phyloP scores from a whole-genome alignment of 768 basidiomycete genomes.

The Dictyophora rubrovolvata region DNA sequence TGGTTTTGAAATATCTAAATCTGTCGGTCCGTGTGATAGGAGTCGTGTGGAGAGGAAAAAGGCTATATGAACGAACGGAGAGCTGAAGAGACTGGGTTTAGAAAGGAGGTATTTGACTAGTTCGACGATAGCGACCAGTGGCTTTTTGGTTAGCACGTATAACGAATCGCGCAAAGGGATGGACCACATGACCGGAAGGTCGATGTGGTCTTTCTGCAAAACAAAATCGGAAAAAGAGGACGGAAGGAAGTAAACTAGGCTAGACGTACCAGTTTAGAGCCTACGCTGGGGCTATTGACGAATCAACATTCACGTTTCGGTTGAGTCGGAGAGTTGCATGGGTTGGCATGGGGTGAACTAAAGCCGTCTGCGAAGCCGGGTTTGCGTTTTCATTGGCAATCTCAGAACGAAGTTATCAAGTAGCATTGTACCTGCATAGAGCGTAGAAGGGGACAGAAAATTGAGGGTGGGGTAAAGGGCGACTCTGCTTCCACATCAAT shows the following conservation, averaged over 20 bases:
- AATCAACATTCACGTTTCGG: too few species aligned
- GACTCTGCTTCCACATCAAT: too few species aligned
- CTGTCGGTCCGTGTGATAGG: too few species aligned
- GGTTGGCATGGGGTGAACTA: too few species aligned
- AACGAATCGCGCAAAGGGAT: conserved; percentile 25
- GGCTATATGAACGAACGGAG: conserved; percentile 22
- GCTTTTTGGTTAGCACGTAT: conserved; percentile 17
- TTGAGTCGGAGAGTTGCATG: too few species aligned
- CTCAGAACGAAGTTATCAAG: too few species aligned
- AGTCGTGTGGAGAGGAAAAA: conserved; percentile 18
- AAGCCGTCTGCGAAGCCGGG: too few species aligned
- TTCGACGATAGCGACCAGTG: conserved; percentile 21
- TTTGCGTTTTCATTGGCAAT: too few species aligned
- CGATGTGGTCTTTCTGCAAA: conserved; percentile 29
- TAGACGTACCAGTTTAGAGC: conserved; percentile 23
- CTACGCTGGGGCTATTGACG: conserved; percentile 31
- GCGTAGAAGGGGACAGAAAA: too few species aligned
- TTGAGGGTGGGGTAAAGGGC: too few species aligned
- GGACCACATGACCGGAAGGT: conserved; percentile 25
- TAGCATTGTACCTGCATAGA: too few species aligned
- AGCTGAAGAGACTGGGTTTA: conserved; percentile 24
- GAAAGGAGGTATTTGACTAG: conserved; percentile 24
- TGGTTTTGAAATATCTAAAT: conserved; percentile 1
- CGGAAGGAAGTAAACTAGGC: background rate
- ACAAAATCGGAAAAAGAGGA: background rate